Evolutionary conservation across 768 basidiomycete genomes (phyloP).

Genomic region (Naganishia vishniacii): DNA sequence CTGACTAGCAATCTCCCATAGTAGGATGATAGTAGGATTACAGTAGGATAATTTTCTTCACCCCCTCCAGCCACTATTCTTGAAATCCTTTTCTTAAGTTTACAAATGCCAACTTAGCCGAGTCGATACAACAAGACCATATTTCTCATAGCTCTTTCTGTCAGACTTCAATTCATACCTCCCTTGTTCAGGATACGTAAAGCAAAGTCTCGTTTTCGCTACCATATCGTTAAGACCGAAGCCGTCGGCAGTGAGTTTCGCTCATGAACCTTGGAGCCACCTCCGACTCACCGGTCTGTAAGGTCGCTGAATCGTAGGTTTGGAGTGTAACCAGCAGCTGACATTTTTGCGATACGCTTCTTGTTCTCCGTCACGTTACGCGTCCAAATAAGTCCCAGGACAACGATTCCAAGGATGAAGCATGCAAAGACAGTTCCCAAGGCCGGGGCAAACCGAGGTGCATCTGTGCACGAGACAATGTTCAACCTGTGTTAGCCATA

Average conservation of each 20-base stretch:
- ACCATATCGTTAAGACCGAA: neutral
- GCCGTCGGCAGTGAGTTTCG: neutral
- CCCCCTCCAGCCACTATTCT: too few species aligned
- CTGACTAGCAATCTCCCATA: too few species aligned
- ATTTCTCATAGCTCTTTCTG: too few species aligned
- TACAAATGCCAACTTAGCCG: too few species aligned
- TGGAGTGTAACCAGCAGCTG: neutral
- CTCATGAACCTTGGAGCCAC: neutral
- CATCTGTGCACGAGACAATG: neutral
- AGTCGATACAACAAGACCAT: too few species aligned
- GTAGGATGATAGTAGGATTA: too few species aligned
- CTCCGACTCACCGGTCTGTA: conserved; percentile 6
- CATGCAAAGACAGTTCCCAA: conserved; percentile 18
- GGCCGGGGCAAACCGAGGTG: conserved; percentile 16
- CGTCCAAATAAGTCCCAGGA: conserved; percentile 16
- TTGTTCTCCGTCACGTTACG: conserved; percentile 15
- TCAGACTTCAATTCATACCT: too few species aligned
- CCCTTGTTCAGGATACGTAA: conserved; percentile 15
- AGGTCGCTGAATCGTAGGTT: neutral
- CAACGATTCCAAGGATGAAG: conserved; percentile 10
- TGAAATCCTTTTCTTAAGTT: too few species aligned
- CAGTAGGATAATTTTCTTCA: too few species aligned
- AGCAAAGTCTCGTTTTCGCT: conserved; percentile 21
- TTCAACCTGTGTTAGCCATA: neutral
- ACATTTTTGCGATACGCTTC: conserved; percentile 5